Percentiles rank a stretch among this genome's conserved stretches.
These are phyloP conservation scores for Trichoderma sp. DNA, from an alignment of 2,329 filamentous ascomycete species.

Conservation along the genomic window DNA sequence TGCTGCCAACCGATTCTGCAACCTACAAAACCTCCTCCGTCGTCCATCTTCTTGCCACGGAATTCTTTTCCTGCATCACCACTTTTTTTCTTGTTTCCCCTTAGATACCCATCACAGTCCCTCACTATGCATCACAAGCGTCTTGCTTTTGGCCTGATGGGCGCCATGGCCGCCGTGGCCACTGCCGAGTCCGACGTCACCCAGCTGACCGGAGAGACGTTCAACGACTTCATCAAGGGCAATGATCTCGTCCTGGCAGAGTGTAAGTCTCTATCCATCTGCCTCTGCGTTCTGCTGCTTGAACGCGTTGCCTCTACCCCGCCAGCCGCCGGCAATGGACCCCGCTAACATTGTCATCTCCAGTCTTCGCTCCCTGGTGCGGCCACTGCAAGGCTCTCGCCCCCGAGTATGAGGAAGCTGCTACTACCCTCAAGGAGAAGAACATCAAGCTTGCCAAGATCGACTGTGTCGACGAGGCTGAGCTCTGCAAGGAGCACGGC, in stretches of 20 bases:
- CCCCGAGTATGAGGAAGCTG: slow-evolving; percentile 86
- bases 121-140: slow-evolving; percentile 53
- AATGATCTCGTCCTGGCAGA: slow-evolving; percentile 92
- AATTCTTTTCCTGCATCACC: slow-evolving; percentile 28
- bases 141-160: slow-evolving; percentile 56
- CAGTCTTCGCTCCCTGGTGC: slow-evolving; percentile 94
- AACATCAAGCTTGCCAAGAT: slow-evolving; percentile 82
- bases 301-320: neutral
- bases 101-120: slow-evolving; percentile 25
- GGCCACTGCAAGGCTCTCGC: slow-evolving; percentile 98
- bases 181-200: slow-evolving; percentile 77
- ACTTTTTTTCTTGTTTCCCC: slow-evolving; percentile 6
- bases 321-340: neutral
- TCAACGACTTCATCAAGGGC: slow-evolving; percentile 80
- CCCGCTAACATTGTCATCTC: slow-evolving; percentile 39
- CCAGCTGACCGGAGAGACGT: slow-evolving; percentile 82
- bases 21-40: slow-evolving; percentile 41
- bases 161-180: slow-evolving; percentile 58
- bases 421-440: slow-evolving; percentile 83
- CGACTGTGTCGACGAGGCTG: slow-evolving; percentile 92
- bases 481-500: slow-evolving; percentile 85
- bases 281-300: neutral
- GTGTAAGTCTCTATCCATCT: slow-evolving; percentile 62
- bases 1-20: neutral
- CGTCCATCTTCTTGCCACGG: slow-evolving; percentile 33